Conservation (phyloP, 495 filamentous ascomycete species). For the Penicillium pulvis region DNA sequence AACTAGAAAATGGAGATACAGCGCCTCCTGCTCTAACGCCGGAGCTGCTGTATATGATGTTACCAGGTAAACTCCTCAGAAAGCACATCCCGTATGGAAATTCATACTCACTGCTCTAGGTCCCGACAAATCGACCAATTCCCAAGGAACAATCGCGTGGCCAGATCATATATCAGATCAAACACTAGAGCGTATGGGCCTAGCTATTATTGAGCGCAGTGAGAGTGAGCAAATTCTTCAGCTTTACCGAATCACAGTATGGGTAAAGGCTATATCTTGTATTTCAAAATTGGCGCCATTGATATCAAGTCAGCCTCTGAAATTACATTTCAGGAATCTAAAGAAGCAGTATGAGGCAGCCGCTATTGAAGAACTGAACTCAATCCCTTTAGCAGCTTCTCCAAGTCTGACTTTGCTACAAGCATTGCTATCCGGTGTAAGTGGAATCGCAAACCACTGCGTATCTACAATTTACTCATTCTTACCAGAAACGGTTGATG, state of each 20-base stretch:
- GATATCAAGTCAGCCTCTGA: conserved; percentile 21
- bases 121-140: conserved; percentile 26
- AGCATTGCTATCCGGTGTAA: conserved; percentile 31
- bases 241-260: conserved; percentile 28
- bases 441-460: neutral
- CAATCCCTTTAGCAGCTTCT: conserved; percentile 23
- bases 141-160: conserved; percentile 27
- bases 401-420: conserved; percentile 33
- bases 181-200: conserved; percentile 30
- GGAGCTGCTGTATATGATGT: conserved; percentile 34
- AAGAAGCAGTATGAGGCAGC: conserved; percentile 29
- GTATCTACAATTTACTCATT: neutral
- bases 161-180: conserved; percentile 34
- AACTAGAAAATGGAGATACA: conserved; percentile 15
- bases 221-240: conserved; percentile 26
- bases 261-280: conserved; percentile 27
- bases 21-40: conserved; percentile 26
- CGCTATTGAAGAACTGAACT: conserved; percentile 25
- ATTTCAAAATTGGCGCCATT: conserved; percentile 29
- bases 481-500: conserved; percentile 27
- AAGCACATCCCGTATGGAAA: neutral
- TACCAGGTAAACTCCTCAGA: conserved; percentile 21
- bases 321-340: conserved; percentile 22
- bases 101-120: conserved; percentile 13
- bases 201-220: conserved; percentile 28